phyloP scores from a whole-genome alignment of 2,329 filamentous ascomycete genomes.

The Fusarium sp. region DNA sequence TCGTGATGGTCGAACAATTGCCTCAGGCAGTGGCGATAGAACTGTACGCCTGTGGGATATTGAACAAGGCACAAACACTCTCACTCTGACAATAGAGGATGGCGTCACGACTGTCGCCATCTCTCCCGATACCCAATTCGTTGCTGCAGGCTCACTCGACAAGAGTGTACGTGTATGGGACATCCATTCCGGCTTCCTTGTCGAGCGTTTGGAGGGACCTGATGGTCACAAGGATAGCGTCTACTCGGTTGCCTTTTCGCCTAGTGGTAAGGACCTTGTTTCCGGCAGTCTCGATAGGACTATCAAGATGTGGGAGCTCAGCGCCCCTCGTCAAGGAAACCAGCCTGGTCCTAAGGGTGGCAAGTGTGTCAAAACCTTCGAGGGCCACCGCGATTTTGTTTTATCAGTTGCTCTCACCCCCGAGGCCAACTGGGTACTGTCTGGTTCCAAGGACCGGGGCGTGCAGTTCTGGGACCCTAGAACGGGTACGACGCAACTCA shows the following conservation, averaged over 20 bases:
- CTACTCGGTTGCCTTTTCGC: slow-evolving; percentile 95
- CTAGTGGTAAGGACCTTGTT: slow-evolving; percentile 91
- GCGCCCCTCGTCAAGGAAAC: slow-evolving; percentile 73
- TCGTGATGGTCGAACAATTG: slow-evolving; percentile 91
- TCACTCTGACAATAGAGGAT: slow-evolving; percentile 92
- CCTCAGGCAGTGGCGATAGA: slow-evolving; percentile 92
- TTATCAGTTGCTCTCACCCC: slow-evolving; percentile 95
- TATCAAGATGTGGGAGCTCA: slow-evolving; percentile 99
- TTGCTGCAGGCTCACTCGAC: slow-evolving; percentile 93
- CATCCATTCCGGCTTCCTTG: slow-evolving; percentile 82
- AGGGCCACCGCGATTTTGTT: slow-evolving; percentile 98
- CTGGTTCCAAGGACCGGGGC: slow-evolving; percentile 94
- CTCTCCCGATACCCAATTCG: slow-evolving; percentile 92
- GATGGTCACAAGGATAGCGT: slow-evolving; percentile 97
- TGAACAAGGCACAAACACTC: slow-evolving; percentile 80
- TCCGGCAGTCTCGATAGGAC: slow-evolving; percentile 97
- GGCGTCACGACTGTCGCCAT: slow-evolving; percentile 98
- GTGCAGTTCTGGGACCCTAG: slow-evolving; percentile 99
- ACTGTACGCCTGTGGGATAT: slow-evolving; percentile 98
- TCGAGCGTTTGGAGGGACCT: slow-evolving; percentile 91
- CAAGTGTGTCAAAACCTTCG: slow-evolving; percentile 95
- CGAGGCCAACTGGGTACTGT: slow-evolving; percentile 95
- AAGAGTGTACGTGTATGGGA: slow-evolving; percentile 99
- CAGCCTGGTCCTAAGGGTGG: slow-evolving; percentile 81
- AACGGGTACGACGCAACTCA: slow-evolving; percentile 93